Percentiles rank a stretch among this genome's conserved stretches.
phyloP scores from a whole-genome alignment of 257 asterid species.

The Lantana camara region DNA sequence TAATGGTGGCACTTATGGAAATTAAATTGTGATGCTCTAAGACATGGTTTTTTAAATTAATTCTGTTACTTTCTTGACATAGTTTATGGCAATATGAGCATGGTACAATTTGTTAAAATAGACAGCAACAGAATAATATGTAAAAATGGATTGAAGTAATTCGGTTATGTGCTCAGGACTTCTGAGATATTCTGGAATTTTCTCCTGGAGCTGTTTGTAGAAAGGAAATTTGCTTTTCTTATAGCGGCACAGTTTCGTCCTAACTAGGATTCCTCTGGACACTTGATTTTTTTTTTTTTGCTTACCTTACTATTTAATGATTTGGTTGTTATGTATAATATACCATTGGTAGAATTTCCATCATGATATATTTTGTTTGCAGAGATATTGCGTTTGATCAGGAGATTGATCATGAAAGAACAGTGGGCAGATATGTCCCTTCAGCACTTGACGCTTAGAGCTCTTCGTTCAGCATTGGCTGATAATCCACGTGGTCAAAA shows the following conservation, averaged over 20 bases:
- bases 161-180: neutral
- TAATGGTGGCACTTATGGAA: neutral
- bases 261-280: neutral
- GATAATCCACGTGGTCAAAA: slow-evolving; percentile 96
- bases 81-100: neutral
- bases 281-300: slow-evolving; percentile 17
- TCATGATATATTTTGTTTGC: slow-evolving; percentile 34
- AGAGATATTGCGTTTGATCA: slow-evolving; percentile 87
- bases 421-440: slow-evolving; percentile 78
- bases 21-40: neutral
- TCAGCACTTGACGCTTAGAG: slow-evolving; percentile 76
- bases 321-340: slow-evolving; percentile 20
- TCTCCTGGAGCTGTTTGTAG: neutral
- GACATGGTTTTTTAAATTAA: neutral
- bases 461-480: slow-evolving; percentile 82
- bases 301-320: slow-evolving; percentile 16
- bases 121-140: neutral
- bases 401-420: slow-evolving; percentile 94
- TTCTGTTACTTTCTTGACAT: neutral
- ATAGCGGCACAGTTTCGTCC: slow-evolving; percentile 19
- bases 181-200: slow-evolving; percentile 6
- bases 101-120: neutral
- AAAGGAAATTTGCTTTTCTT: slow-evolving; percentile 15
- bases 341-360: slow-evolving; percentile 19
- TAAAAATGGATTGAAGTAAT: slow-evolving; percentile 14